Evolutionary conservation across 2,329 filamentous ascomycete species (phyloP).

Genomic region (Neocatenulostroma microsporum): DNA sequence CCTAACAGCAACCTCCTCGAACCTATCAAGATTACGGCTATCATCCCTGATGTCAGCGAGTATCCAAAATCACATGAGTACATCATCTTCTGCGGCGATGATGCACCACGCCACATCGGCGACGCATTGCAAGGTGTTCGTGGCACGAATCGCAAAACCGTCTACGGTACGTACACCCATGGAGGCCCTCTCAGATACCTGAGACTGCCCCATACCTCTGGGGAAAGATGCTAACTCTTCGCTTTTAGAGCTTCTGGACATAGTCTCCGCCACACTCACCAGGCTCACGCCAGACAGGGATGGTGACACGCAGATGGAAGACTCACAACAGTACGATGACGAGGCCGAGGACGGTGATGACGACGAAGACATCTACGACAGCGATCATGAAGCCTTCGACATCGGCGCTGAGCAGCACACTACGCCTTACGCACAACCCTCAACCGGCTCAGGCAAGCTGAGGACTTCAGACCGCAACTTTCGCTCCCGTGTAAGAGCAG

Average conservation of each 20-base stretch:
- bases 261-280: constrained; percentile 36
- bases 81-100: constrained; percentile 48
- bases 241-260: constrained; percentile 43
- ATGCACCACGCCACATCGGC: constrained; percentile 37
- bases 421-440: no score
- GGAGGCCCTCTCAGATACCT: no score
- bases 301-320: constrained; percentile 36
- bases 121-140: constrained; percentile 39
- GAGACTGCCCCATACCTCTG: no score
- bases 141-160: constrained; percentile 38
- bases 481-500: constrained; percentile 32
- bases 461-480: constrained; percentile 9
- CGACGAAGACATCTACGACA: constrained; percentile 29
- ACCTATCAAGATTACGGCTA: constrained; percentile 33
- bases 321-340: constrained; percentile 30
- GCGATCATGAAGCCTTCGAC: constrained; percentile 23
- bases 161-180: no score
- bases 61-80: constrained; percentile 54
- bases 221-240: no score
- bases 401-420: no score
- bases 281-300: constrained; percentile 30
- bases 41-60: constrained; percentile 46
- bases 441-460: no score
- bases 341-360: constrained; percentile 34
- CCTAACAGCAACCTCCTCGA: constrained; percentile 14